A percentile compares a stretch with the other conserved stretches of the same genome.
Conservation (phyloP, 2,329 filamentous ascomycete species). For the Curvularia sp. region DNA sequence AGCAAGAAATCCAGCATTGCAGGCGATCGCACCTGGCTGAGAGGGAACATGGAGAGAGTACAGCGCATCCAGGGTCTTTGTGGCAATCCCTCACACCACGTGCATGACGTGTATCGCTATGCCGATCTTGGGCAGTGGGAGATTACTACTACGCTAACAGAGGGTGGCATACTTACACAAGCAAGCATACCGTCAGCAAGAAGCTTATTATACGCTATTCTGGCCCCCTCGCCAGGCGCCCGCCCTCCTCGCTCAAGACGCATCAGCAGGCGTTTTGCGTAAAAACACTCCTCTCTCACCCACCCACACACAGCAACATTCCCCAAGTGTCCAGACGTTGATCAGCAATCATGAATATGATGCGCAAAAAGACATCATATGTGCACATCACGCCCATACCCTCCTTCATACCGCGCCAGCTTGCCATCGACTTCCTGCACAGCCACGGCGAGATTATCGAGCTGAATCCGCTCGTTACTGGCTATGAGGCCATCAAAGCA, state of each 20-base stretch:
- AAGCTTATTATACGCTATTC: constrained; percentile 6
- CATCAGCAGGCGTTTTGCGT: constrained; percentile 8
- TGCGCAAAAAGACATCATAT: constrained; percentile 68
- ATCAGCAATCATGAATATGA: constrained; percentile 40
- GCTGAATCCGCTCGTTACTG: constrained; percentile 72
- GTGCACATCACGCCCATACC: constrained; percentile 75
- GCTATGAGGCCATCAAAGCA: constrained; percentile 68
- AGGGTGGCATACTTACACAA: constrained; percentile 16
- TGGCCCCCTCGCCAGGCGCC: constrained; percentile 1
- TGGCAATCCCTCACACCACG: constrained; percentile 38
- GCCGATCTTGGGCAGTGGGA: constrained; percentile 20
- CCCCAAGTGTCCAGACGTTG: constrained; percentile 6
- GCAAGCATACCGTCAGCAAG: constrained; percentile 20
- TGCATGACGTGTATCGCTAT: constrained; percentile 36
- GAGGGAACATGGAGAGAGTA: background rate
- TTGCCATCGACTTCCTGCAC: constrained; percentile 76
- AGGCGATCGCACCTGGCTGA: background rate
- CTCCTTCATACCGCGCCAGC: constrained; percentile 72
- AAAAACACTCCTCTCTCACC: constrained; percentile 1
- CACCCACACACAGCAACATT: background rate
- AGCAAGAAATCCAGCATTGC: background rate
- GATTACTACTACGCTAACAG: constrained; percentile 20
- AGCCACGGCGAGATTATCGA: constrained; percentile 74
- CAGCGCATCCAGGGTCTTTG: constrained; percentile 7
- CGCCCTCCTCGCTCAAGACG: constrained; percentile 4